Base-by-base conservation (phyloP, 202 grass and related monocot species). In the Carex sylvatica region DNA sequence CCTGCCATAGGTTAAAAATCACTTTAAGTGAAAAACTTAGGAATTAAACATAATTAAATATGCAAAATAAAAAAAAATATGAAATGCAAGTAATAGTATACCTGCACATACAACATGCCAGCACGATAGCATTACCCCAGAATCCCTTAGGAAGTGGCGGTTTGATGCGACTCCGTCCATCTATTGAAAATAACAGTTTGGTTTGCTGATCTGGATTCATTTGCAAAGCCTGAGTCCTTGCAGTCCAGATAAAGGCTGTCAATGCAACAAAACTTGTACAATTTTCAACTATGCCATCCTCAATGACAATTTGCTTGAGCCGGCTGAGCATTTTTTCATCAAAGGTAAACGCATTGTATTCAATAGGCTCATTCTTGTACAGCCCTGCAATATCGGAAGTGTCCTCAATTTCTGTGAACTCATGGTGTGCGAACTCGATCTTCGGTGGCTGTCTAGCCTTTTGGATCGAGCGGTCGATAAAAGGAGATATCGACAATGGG, bases 181-280 rank as follows among this genome's bases (percentile, higher is more conserved):
- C 87, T 3, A 92, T 78, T 51, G 90, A 74, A 46, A 92, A 92
- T 56, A 92, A 73, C 19, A 92, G 83, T 61, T 88, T 93, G 19
- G 83, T 90, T 61, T 59, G 80, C 81, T 90, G 88, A 33, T 84
- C 69, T 2, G 76, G 70, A 2, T 11, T 42, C 80, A 86, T 90
- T 31, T 87, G 79, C n/a, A 88, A 58, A 13, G 85, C 86, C n/a
- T 61, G 52, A 10, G 83, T 81, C 63, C 69, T 84, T 51, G 75
- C 70, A 1, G 63, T 36, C 88, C 80, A 90, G 13, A 93, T 74
- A 46, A 93, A 86, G 18, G 86, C 88, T 18, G 86, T 84, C 22
- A 93, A 83, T 3, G 88, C 91, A 19, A 82, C 83, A 74, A 88
- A 88, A 47, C 54, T 83, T 13, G 88, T 84, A 55, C 88, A 74